Evolutionary conservation across 1,284 basidiomycete genomes (phyloP).

Genomic region (Coriolopsis trogii): DNA sequence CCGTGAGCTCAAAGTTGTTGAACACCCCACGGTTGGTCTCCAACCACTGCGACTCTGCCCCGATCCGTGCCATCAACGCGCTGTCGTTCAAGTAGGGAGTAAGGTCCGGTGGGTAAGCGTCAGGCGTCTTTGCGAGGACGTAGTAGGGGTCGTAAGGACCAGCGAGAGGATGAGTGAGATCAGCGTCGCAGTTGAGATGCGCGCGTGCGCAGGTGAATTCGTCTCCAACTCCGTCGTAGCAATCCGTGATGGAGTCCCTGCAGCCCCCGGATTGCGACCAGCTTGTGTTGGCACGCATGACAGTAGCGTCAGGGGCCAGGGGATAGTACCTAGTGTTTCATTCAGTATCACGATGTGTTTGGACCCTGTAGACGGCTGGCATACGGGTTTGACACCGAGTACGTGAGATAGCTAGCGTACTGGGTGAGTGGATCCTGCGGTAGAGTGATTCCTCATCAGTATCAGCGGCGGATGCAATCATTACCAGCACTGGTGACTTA

Average conservation of each 20-base stretch:
- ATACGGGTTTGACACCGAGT: conserved; percentile 52
- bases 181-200: conserved; percentile 55
- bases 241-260: conserved; percentile 40
- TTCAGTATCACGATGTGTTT: conserved; percentile 47
- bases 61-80: conserved; percentile 43
- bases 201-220: conserved; percentile 47
- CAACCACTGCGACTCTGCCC: conserved; percentile 51
- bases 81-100: conserved; percentile 41
- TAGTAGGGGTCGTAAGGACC: conserved; percentile 56
- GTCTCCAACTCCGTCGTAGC: neutral
- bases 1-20: conserved; percentile 55
- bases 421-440: conserved; percentile 55
- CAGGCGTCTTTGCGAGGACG: conserved; percentile 49
- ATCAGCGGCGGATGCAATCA: no score
- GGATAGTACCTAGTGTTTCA: conserved; percentile 25
- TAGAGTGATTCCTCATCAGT: neutral
- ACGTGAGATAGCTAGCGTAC: conserved; percentile 58
- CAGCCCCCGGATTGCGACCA: conserved; percentile 52
- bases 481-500: no score
- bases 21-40: conserved; percentile 43
- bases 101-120: conserved; percentile 57
- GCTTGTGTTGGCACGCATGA: conserved; percentile 45
- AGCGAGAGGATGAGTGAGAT: conserved; percentile 50
- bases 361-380: neutral
- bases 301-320: conserved; percentile 16